These are phyloP conservation scores for Ashbya aceris DNA, from an alignment of 1,139 yeast species.

Conservation along the genomic window DNA sequence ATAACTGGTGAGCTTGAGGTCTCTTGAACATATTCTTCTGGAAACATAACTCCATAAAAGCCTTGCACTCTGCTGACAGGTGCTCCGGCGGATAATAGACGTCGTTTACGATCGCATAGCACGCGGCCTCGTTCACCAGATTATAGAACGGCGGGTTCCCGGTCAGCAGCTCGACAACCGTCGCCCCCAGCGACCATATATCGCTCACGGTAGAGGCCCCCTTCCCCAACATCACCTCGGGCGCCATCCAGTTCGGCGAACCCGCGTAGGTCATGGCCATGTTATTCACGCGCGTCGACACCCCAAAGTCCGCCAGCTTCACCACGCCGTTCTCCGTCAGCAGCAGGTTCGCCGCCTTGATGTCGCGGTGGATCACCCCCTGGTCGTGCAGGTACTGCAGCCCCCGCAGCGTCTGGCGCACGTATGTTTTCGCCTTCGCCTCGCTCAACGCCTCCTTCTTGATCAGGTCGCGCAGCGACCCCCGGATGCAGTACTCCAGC, in stretches of 20 bases:
- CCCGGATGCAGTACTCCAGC: slow-evolving; percentile 76
- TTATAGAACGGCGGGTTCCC: slow-evolving; percentile 86
- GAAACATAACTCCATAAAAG: slow-evolving; percentile 67
- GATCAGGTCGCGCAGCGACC: slow-evolving; percentile 68
- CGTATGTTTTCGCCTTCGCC: slow-evolving; percentile 46
- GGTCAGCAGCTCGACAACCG: slow-evolving; percentile 76
- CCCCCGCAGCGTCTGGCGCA: slow-evolving; percentile 67
- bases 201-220: slow-evolving; percentile 86
- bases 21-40: slow-evolving; percentile 35
- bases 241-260: slow-evolving; percentile 99
- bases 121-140: slow-evolving; percentile 73
- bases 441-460: slow-evolving; percentile 49
- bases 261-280: slow-evolving; percentile 85
- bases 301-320: slow-evolving; percentile 96
- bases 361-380: slow-evolving; percentile 91
- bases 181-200: slow-evolving; percentile 93
- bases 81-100: slow-evolving; percentile 70
- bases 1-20: slow-evolving; percentile 23
- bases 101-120: slow-evolving; percentile 88
- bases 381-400: slow-evolving; percentile 69
- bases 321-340: slow-evolving; percentile 74
- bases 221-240: slow-evolving; percentile 84
- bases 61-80: slow-evolving; percentile 44
- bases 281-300: slow-evolving; percentile 78
- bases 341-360: slow-evolving; percentile 89